Conservation (phyloP, 1,284 basidiomycete genomes). For the Entoloma clypeatum region DNA sequence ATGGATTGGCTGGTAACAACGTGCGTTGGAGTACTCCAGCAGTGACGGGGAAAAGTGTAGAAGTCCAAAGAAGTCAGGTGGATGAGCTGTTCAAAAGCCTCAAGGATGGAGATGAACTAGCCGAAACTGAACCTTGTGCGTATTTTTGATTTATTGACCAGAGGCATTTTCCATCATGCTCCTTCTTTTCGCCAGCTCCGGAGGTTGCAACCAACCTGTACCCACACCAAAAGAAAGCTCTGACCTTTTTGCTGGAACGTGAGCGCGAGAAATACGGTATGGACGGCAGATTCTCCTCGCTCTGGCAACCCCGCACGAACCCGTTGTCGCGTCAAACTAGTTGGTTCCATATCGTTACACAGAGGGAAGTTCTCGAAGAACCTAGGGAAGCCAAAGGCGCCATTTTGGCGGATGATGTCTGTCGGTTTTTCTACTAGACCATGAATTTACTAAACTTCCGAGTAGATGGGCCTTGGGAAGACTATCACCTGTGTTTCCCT, state of each 20-base stretch:
- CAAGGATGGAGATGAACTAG: constrained; percentile 81
- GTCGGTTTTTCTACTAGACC: constrained; percentile 29
- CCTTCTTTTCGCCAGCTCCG: constrained; percentile 45
- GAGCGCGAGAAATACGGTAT: constrained; percentile 67
- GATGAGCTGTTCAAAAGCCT: constrained; percentile 91
- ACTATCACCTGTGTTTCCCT: constrained; percentile 93
- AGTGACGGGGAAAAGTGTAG: constrained; percentile 76
- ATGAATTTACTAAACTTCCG: constrained; percentile 14
- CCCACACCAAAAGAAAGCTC: constrained; percentile 96
- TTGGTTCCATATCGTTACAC: constrained; percentile 87
- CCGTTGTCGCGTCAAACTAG: constrained; percentile 43
- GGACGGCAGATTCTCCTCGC: constrained; percentile 60
- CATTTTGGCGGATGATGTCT: constrained; percentile 90
- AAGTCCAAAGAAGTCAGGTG: constrained; percentile 90
- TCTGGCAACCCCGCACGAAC: constrained; percentile 71
- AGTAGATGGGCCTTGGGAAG: constrained; percentile 96
- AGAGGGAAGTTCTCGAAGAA: constrained; percentile 64
- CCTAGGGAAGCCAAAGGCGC: constrained; percentile 83
- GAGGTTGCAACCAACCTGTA: constrained; percentile 89
- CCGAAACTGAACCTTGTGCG: constrained; percentile 81
- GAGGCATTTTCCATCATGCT: constrained; percentile 3
- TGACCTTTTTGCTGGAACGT: constrained; percentile 94
- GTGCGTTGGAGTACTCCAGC: constrained; percentile 57
- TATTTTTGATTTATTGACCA: constrained; percentile 4
- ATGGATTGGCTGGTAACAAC: constrained; percentile 39